Percentiles rank a stretch among this genome's conserved stretches.
These are phyloP conservation scores for Davidsoniella australis DNA, from an alignment of 2,329 filamentous ascomycete genomes.

Conservation along the genomic window DNA sequence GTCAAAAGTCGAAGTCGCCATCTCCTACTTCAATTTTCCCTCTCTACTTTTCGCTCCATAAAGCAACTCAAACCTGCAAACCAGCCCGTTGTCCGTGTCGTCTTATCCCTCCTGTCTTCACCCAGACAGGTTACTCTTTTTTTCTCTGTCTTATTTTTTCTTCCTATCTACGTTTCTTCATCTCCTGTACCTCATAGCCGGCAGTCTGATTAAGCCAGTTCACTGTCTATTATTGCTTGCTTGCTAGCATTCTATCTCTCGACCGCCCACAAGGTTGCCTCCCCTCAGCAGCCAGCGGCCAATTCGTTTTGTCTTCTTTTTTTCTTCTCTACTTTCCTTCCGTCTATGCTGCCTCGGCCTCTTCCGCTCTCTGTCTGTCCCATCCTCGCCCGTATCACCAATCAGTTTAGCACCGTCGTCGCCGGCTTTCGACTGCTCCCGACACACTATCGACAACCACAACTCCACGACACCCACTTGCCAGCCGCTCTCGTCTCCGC, in stretches of 20 bases:
- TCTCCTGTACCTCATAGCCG: background rate
- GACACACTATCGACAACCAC: no score
- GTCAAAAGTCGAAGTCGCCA: no score
- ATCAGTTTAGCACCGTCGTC: no score
- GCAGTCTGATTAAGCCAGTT: no score
- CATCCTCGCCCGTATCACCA: background rate
- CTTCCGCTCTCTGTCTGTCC: background rate
- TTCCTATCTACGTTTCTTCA: background rate
- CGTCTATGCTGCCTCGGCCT: background rate
- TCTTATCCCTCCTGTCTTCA: background rate
- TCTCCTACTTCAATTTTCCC: no score
- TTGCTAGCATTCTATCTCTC: background rate
- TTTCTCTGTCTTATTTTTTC: background rate
- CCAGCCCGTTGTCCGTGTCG: background rate
- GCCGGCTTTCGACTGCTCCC: no score
- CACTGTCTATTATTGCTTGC: no score
- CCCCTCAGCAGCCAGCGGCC: no score
- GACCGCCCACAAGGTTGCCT: background rate
- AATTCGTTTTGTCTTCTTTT: background rate
- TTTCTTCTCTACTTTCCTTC: background rate
- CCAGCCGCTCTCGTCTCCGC: no score
- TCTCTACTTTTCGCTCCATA: no score
- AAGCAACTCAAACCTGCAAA: no score
- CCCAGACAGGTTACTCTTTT: background rate
- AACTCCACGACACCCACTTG: no score